Conservation (phyloP, 179 eudicot species). For the Gypsophila paniculata region DNA sequence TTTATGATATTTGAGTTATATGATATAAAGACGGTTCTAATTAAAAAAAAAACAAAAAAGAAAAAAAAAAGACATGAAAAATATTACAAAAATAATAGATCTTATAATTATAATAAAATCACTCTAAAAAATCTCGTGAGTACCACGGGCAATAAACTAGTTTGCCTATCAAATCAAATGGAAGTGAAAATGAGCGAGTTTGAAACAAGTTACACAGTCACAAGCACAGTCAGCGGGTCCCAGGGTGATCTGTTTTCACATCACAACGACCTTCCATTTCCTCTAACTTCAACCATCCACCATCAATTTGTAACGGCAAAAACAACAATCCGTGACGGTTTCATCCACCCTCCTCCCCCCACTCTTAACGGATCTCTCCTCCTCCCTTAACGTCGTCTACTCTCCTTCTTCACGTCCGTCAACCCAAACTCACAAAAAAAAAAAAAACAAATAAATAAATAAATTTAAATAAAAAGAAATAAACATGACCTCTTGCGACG, state of each 20-base stretch:
- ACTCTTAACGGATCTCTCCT: background rate
- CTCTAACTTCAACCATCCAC: background rate
- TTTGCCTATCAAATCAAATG: too few relatives aligned
- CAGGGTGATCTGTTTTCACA: background rate
- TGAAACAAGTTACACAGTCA: too few relatives aligned
- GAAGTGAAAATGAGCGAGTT: too few relatives aligned
- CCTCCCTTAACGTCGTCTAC: conserved; percentile 8
- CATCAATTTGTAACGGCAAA: background rate
- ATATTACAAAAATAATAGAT: too few relatives aligned
- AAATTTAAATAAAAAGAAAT: background rate
- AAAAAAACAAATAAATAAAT: background rate
- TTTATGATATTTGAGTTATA: too few relatives aligned
- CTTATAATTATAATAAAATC: too few relatives aligned
- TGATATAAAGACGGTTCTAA: too few relatives aligned
- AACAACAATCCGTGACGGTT: conserved; percentile 3
- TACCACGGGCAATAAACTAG: too few relatives aligned
- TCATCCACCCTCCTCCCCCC: background rate
- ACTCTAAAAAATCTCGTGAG: too few relatives aligned
- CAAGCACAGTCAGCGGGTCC: background rate
- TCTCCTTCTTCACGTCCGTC: conserved; percentile 2
- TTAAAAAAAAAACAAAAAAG: too few relatives aligned
- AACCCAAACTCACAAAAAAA: background rate
- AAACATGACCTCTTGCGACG: conserved; percentile 76
- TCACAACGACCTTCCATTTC: background rate
- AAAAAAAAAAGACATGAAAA: too few relatives aligned